phyloP scores from a whole-genome alignment of 345 rosid species.

The Bruguiera sexangula region DNA sequence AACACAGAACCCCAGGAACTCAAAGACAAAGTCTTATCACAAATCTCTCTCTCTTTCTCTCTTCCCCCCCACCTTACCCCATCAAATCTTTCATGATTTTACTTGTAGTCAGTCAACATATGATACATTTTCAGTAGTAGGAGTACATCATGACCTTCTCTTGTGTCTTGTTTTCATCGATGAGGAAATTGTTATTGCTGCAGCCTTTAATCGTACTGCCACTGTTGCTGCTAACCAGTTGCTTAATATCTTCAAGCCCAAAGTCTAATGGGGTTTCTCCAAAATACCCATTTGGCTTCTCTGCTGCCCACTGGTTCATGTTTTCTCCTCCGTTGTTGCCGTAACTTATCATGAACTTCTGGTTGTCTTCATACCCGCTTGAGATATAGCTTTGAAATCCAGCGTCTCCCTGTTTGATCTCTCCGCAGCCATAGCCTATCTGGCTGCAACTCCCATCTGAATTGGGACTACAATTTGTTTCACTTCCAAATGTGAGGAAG shows the following conservation, averaged over 20 bases:
- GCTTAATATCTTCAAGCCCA: slow-evolving; percentile 62
- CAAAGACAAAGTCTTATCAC: slow-evolving; percentile 19
- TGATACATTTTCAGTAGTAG: slow-evolving; percentile 26
- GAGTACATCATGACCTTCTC: slow-evolving; percentile 46
- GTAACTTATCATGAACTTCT: slow-evolving; percentile 36
- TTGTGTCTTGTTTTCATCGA: slow-evolving; percentile 65
- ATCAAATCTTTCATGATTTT: slow-evolving; percentile 64
- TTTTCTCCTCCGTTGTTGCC: slow-evolving; percentile 19
- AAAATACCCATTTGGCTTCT: slow-evolving; percentile 35
- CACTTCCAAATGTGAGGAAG: slow-evolving; percentile 53
- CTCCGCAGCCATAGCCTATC: slow-evolving; percentile 39
- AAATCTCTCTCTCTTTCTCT: slow-evolving; percentile 16
- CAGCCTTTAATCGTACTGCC: slow-evolving; percentile 5
- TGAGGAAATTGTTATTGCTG: slow-evolving; percentile 22
- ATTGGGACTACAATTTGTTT: slow-evolving; percentile 48
- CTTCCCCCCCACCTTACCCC: slow-evolving; percentile 46
- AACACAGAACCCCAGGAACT: slow-evolving; percentile 38
- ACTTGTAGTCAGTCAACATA: slow-evolving; percentile 44
- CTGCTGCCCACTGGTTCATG: slow-evolving; percentile 33
- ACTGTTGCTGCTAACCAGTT: slow-evolving; percentile 39
- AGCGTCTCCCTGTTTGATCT: slow-evolving; percentile 55
- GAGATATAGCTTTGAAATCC: slow-evolving; percentile 31
- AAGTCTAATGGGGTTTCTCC: slow-evolving; percentile 37
- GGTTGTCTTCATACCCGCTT: slow-evolving; percentile 34
- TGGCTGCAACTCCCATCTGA: slow-evolving; percentile 56